Evolutionary conservation across 192 early-diverging fungal genomes (phyloP), one percentile per base, ranked within the genome.

Genomic region (Cetraspora pellucida): DNA sequence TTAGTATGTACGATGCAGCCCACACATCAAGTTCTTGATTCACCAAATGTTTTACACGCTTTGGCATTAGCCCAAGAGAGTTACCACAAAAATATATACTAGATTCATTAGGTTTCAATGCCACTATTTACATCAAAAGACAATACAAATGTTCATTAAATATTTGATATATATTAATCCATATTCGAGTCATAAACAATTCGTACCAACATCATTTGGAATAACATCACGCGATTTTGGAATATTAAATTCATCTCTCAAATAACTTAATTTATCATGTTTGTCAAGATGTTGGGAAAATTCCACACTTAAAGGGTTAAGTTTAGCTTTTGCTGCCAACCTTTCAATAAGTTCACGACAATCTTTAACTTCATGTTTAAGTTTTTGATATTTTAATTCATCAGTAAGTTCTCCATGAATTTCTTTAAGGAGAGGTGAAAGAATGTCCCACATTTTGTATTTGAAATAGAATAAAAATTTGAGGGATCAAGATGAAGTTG

Each of bases 61-160:
- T 88, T 45, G 97, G 95, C 80, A 93, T 86, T 74, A 98, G 85
- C 6, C 97, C 96, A 14, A 99, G 88, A 10, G 95, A 97, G 85
- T 99, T 98, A 27, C 97, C 97, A 81, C 95, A 94, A 61, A 99
- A 84, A 81, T 99, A 99, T 14, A 91, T 83, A 58, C 85, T 89
- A 23, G 78, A 55, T 19, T 83, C 82, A 28, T 87, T 78, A 13
- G 81, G 75, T 16, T 59, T 75, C 11, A 66, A 55, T 14, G 76
- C 73, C 16, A 54, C 74, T 81, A 69, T 37, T 60, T 28, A 28
- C 31, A 49, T 17, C 16, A 70, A 30, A n/a, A 52, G 30, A 55
- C 17, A 60, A 43, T n/a, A 47, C 23, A 8, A 45, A 11, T 21
- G 23, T 16, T 13, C 46, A 28, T 13, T 21, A 74, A 46, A 31